Conservation (phyloP, 306 rosid genomes). For the Castanospermum australe region DNA sequence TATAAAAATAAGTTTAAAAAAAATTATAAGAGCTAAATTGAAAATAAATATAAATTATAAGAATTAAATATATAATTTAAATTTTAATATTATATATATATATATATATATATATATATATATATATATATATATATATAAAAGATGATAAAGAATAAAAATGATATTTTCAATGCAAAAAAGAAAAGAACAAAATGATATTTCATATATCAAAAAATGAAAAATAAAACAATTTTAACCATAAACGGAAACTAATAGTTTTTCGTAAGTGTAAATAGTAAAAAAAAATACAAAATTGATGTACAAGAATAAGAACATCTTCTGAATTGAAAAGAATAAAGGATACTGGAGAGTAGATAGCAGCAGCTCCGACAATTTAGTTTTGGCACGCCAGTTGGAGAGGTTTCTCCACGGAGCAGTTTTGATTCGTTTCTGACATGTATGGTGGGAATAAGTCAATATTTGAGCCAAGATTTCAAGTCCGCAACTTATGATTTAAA, state of each 20-base stretch:
- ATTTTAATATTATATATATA: no score
- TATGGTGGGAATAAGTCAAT: slow-evolving; percentile 23
- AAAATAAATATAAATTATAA: no score
- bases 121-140: no score
- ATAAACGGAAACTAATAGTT: background rate
- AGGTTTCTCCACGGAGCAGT: slow-evolving; percentile 19
- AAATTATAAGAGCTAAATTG: no score
- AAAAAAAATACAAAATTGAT: background rate
- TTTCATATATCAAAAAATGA: background rate
- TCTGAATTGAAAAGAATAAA: background rate
- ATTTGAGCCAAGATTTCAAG: background rate
- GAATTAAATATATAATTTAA: no score
- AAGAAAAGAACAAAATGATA: background rate
- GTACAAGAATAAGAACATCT: background rate
- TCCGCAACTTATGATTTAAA: background rate
- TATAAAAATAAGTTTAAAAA: no score
- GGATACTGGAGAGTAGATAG: slow-evolving; percentile 8
- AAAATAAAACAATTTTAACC: background rate
- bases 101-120: no score
- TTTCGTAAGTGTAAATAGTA: no score
- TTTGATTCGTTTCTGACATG: slow-evolving; percentile 19
- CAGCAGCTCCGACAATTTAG: slow-evolving; percentile 24
- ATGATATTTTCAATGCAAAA: no score
- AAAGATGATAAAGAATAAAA: no score
- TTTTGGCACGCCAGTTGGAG: slow-evolving; percentile 28